Base-by-base conservation (phyloP, 495 filamentous ascomycete species). In the Cladorrhinum samala region DNA sequence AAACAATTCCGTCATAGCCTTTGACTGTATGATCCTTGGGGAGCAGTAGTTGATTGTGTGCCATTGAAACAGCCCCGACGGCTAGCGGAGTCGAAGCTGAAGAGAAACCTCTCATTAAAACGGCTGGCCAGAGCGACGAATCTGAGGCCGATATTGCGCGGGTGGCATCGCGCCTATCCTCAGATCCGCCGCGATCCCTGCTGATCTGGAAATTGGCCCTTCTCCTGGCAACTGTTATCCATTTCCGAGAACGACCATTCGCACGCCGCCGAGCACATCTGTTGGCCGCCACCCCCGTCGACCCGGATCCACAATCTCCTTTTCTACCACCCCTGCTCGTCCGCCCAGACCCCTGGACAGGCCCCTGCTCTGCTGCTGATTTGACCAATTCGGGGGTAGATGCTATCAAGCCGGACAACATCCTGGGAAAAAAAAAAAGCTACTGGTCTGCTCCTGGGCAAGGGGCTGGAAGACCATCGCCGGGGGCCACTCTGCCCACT, bases 281-380 rank as follows among this genome's bases (percentile, higher is more conserved):
- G 55, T 57, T 57, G 55, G 55, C 46, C 40, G 45, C 17, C 43
- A 8, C 49, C 14, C n/a, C n/a, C 25, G 13, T 41, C 25, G 19
- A 14, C 48, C 30, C 19, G n/a, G 48, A 39, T 21, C 56, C 56
- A 59, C 55, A 56, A 49, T 46, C 52, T 46, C 55, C 50, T 46
- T 46, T 52, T 49, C 42, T 9, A 43, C 8, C 20, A 56, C 39
- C 54, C 54, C 55, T 57, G 55, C 27, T 5, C 1, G 13, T 5
- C 45, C 24, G 21, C 11, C 6, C 5, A 11, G 27, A 33, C 27
- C 27, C 27, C 27, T 33, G 27, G 5, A 33, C 11, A 33, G 27
- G 27, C 27, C 45, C 39, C 39, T 41, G 39, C 17, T 14, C 39
- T 41, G 39, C 39, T 47, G 45, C 45, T 41, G 37, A 51, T 48